These are phyloP conservation scores for Aspergillus mulundensis DNA, from an alignment of 495 filamentous ascomycete genomes.

Conservation along the genomic window DNA sequence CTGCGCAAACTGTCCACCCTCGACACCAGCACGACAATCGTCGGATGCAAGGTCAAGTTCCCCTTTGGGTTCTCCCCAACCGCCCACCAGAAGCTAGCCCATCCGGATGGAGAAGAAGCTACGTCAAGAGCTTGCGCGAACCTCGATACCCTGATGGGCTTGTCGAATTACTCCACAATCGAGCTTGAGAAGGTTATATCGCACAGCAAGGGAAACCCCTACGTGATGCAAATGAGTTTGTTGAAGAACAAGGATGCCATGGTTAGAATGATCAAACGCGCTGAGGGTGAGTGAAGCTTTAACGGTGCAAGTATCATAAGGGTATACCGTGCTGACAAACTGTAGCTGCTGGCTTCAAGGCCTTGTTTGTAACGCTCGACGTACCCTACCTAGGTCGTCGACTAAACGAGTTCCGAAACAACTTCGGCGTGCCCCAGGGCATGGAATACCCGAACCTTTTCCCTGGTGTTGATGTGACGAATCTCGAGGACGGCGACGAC, in stretches of 20 bases:
- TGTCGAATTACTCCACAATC: slow-evolving; percentile 51
- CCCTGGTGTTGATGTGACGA: slow-evolving; percentile 4
- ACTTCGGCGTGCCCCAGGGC: slow-evolving; percentile 38
- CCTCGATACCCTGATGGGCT: slow-evolving; percentile 36
- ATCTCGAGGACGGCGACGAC: slow-evolving; percentile 19
- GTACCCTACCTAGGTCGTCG: slow-evolving; percentile 73
- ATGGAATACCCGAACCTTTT: slow-evolving; percentile 32
- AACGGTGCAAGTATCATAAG: neutral
- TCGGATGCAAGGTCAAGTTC: slow-evolving; percentile 46
- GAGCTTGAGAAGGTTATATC: slow-evolving; percentile 49
- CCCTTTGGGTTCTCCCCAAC: slow-evolving; percentile 88
- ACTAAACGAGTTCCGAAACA: slow-evolving; percentile 43
- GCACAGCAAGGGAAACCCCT: slow-evolving; percentile 37
- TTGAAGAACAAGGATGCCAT: slow-evolving; percentile 86
- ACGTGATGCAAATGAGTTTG: slow-evolving; percentile 79
- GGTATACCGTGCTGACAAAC: neutral
- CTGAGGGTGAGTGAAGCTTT: slow-evolving; percentile 56
- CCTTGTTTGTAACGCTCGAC: slow-evolving; percentile 90
- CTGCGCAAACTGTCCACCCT: slow-evolving; percentile 48
- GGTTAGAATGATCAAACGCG: slow-evolving; percentile 76
- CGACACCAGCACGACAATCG: slow-evolving; percentile 45
- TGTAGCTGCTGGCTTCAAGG: slow-evolving; percentile 73
- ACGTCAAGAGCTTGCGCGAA: slow-evolving; percentile 75
- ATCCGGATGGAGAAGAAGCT: slow-evolving; percentile 78
- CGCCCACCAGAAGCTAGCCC: slow-evolving; percentile 78